Conservation (phyloP, 163 green algal species). For the Smithsoniella earleae region DNA sequence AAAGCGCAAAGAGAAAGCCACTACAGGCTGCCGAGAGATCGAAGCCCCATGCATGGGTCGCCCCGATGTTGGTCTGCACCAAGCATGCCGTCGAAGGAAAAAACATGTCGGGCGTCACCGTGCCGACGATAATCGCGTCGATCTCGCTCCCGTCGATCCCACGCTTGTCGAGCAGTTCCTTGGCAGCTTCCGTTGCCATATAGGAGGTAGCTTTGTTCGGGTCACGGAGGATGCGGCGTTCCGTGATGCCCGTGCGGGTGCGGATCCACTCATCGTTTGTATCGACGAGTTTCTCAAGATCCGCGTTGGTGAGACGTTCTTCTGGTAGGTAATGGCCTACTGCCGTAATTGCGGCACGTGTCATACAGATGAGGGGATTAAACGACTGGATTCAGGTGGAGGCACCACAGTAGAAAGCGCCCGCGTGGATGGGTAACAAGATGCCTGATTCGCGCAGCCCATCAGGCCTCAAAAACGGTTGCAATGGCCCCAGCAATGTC, state of each 20-base stretch:
- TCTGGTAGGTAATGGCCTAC: no score
- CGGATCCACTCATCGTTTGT: conserved; percentile 97
- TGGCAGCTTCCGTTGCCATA: conserved; percentile 64
- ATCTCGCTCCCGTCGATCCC: conserved; percentile 68
- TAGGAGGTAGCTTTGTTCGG: no score
- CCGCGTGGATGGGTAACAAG: no score
- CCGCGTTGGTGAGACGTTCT: conserved; percentile 86
- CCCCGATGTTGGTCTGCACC: conserved; percentile 78
- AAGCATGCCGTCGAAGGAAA: no score
- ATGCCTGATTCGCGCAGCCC: no score
- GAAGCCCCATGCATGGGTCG: conserved; percentile 76
- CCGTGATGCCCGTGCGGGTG: conserved; percentile 65
- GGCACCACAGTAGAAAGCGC: no score
- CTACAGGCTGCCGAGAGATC: conserved; percentile 95
- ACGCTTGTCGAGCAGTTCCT: conserved; percentile 79
- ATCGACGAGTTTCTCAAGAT: conserved; percentile 84
- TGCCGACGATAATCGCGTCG: conserved; percentile 85
- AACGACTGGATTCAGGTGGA: no score
- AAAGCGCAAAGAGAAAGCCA: conserved; percentile 86
- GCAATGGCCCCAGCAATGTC: no score
- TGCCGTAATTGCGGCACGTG: no score
- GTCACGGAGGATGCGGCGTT: no score
- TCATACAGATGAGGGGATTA: no score
- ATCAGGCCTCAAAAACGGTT: no score
- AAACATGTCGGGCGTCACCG: conserved; percentile 82